A percentile compares a stretch with the other conserved stretches of the same genome.
Evolutionary conservation across 805 yeast species (phyloP).

Genomic region (Candida coquimbonensis): DNA sequence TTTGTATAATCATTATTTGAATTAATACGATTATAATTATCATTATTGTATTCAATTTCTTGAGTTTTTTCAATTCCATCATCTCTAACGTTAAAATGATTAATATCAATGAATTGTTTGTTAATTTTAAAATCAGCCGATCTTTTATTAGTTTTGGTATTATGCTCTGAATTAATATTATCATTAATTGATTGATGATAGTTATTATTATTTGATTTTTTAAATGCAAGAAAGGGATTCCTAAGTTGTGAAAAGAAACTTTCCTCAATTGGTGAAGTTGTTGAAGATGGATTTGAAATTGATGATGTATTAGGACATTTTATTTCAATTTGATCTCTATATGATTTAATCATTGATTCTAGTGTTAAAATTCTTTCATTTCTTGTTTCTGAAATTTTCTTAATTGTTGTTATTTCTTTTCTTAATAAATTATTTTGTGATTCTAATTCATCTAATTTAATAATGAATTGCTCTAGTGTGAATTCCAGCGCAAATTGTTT

Average conservation of each 20-base stretch:
- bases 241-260: conserved; percentile 11
- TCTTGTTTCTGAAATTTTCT: conserved; percentile 50
- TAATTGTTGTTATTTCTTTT: conserved; percentile 48
- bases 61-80: not conserved
- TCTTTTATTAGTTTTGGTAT: not conserved
- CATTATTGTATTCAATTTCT: not conserved
- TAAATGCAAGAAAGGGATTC: conserved; percentile 11
- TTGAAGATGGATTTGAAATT: not conserved
- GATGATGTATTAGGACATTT: conserved; percentile 3
- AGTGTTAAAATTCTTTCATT: conserved; percentile 49
- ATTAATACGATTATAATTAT: not conserved
- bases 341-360: conserved; percentile 42
- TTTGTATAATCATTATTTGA: too few relatives aligned
- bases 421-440: conserved; percentile 50
- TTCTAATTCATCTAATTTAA: conserved; percentile 56
- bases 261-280: not conserved
- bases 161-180: not conserved
- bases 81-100: not conserved
- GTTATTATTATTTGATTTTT: not conserved
- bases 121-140: not conserved
- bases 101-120: not conserved
- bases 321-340: conserved; percentile 27
- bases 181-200: not conserved
- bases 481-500: conserved; percentile 48
- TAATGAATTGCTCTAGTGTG: conserved; percentile 48